These are phyloP conservation scores for Tetracladium setigerum DNA, from an alignment of 495 filamentous ascomycete genomes.

Conservation along the genomic window DNA sequence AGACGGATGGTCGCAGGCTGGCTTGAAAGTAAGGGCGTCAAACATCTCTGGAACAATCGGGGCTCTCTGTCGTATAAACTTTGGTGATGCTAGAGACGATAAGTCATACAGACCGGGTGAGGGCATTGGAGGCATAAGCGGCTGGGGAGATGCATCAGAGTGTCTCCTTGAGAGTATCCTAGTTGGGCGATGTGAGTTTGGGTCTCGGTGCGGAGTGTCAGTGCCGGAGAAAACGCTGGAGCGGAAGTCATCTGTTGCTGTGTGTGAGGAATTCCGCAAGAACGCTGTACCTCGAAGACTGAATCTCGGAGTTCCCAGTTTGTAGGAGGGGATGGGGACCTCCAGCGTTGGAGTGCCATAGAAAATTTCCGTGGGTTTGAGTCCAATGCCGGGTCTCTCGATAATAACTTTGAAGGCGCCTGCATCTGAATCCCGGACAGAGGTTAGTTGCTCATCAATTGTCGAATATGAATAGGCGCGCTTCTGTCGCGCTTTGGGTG, in stretches of 20 bases:
- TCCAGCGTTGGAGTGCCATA: slow-evolving; percentile 52
- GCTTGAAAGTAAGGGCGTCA: slow-evolving; percentile 66
- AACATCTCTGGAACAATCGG: slow-evolving; percentile 58
- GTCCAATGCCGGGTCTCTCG: slow-evolving; percentile 58
- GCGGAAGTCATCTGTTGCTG: slow-evolving; percentile 41
- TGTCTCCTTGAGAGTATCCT: slow-evolving; percentile 30
- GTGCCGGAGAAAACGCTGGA: slow-evolving; percentile 18
- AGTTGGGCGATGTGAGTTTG: slow-evolving; percentile 23
- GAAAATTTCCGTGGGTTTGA: slow-evolving; percentile 58
- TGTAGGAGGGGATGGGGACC: slow-evolving; percentile 79
- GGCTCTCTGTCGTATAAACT: slow-evolving; percentile 6
- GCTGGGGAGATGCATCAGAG: slow-evolving; percentile 31
- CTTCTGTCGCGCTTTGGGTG: slow-evolving; percentile 24
- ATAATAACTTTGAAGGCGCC: slow-evolving; percentile 81
- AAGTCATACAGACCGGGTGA: slow-evolving; percentile 2
- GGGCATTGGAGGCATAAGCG: slow-evolving; percentile 16
- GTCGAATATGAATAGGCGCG: slow-evolving; percentile 60
- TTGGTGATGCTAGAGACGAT: slow-evolving; percentile 4
- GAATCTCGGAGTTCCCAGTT: slow-evolving; percentile 76
- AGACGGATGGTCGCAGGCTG: slow-evolving; percentile 62
- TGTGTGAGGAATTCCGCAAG: slow-evolving; percentile 67
- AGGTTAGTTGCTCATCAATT: slow-evolving; percentile 38
- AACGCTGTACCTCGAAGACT: slow-evolving; percentile 70
- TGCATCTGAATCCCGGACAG: slow-evolving; percentile 44
- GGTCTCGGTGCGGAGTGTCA: slow-evolving; percentile 8